Conservation (phyloP, 768 basidiomycete species). For the Ramaria rubella region DNA sequence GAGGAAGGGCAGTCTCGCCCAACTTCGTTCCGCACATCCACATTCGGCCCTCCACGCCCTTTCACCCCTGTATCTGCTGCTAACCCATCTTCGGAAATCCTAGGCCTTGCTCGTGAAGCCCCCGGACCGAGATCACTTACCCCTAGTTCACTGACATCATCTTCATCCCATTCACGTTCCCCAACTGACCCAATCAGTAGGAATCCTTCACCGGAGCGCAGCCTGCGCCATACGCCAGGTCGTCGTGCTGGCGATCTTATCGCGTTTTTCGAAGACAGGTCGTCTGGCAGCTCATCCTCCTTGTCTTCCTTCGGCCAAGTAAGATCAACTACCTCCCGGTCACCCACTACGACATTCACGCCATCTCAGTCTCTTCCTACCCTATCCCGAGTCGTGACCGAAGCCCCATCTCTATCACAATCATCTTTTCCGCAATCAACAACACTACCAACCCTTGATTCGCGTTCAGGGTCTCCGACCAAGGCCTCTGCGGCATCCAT, state of each 20-base stretch:
- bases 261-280: slow-evolving; percentile 62
- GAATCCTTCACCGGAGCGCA: slow-evolving; percentile 4
- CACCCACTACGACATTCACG: not conserved
- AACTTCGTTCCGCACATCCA: slow-evolving; percentile 23
- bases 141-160: slow-evolving; percentile 32
- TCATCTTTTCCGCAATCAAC: not conserved
- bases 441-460: slow-evolving; percentile 1
- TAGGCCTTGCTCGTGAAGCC: not conserved
- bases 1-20: slow-evolving; percentile 63
- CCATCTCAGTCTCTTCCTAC: not conserved
- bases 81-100: not conserved
- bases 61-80: not conserved
- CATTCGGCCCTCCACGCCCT: not conserved
- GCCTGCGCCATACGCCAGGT: slow-evolving; percentile 30
- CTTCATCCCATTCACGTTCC: slow-evolving; percentile 45
- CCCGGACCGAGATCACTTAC: slow-evolving; percentile 32
- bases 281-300: slow-evolving; percentile 32
- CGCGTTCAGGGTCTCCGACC: slow-evolving; percentile 5
- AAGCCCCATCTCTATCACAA: not conserved
- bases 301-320: slow-evolving; percentile 3
- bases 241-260: slow-evolving; percentile 64
- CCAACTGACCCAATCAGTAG: slow-evolving; percentile 43
- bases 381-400: not conserved
- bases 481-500: slow-evolving; percentile 4
- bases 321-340: not conserved